phyloP scores from a whole-genome alignment of 2,329 filamentous ascomycete genomes.

The Colletotrichum filicis region DNA sequence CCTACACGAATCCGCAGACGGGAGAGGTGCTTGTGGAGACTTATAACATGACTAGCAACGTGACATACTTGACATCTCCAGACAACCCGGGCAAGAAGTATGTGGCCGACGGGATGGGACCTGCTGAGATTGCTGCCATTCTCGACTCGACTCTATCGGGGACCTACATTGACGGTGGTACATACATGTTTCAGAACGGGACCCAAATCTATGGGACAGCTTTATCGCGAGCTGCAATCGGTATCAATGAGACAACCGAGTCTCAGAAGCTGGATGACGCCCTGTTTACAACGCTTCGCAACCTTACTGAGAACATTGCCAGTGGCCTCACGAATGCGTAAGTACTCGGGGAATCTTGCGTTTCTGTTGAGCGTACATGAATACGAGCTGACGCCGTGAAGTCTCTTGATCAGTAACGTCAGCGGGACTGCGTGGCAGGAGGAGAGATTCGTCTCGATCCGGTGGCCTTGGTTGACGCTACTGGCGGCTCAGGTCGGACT shows the following conservation, averaged over 20 bases:
- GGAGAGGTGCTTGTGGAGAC: constrained; percentile 9
- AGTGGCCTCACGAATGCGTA: constrained; percentile 23
- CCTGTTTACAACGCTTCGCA: background rate
- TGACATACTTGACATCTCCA: constrained; percentile 21
- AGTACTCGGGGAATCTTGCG: background rate
- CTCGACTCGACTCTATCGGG: background rate
- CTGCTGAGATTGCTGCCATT: background rate
- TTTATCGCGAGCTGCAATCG: constrained; percentile 9
- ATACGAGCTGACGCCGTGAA: background rate
- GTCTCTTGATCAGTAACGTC: constrained; percentile 2
- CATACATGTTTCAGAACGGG: constrained; percentile 3
- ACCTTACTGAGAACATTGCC: constrained; percentile 22
- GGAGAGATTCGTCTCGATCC: constrained; percentile 15
- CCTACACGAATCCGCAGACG: background rate
- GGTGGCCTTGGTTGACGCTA: constrained; percentile 25
- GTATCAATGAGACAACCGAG: background rate
- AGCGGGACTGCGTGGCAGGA: constrained; percentile 19
- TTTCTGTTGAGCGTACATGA: background rate
- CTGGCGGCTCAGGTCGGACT: constrained; percentile 18
- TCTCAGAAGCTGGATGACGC: constrained; percentile 22
- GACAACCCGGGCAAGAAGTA: constrained; percentile 3
- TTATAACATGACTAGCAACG: constrained; percentile 8
- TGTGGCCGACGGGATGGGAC: constrained; percentile 6
- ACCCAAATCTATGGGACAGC: constrained; percentile 17
- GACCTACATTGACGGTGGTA: background rate